Evolutionary conservation across 805 yeast species (phyloP), one percentile per base, ranked within the genome.

Genomic region (Cyberlindnera euphorbiiphila): DNA sequence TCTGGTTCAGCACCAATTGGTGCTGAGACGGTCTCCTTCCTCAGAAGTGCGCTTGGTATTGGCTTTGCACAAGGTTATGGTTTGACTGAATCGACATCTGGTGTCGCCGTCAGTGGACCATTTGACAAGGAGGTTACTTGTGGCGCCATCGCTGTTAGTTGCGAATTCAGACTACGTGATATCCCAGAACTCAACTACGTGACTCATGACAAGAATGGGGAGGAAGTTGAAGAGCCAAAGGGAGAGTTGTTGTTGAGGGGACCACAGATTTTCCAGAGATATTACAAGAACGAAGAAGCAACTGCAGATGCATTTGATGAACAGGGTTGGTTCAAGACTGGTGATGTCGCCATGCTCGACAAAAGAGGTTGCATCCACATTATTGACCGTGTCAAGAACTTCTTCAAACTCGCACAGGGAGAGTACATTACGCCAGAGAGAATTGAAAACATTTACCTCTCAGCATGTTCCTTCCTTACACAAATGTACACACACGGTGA

Each of bases 401-500:
- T 80, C 53, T 80, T 79, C 69, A 80, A 80, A 66, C 57, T 70
- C 32, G 64, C 71, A 12, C 76, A 70, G 50, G 76, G 76, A 23
- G 76, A 70, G 59, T 79, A 78, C 51, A 68, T 79, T 34, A 76
- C 83, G 4, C 84, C 84, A 8, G 86, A 79, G 49, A 75, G 70
- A 56, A 70, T 79, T 43, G 85, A 79, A 50, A 75, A 74, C 51
- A 60, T 61, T 9, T 78, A 78, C 53, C 57, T 74, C 22, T 66
- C 83, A 0, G 60, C 66, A 4, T 66, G 71, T 49, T 69, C 77
- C 3, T 49, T 80, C 11, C 49, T 79, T 19, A 56, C 72, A 1
- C 87, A 81, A 56, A 48, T 75, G 8, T 80, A 66, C 49, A 74
- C 71, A 9, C 81, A 78, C 52, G 91, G 91, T 22, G 82, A 81